Evolutionary conservation across 75 land plant genomes (phyloP), one percentile per base, ranked within the genome.

Genomic region (Selaginella tamariscina): DNA sequence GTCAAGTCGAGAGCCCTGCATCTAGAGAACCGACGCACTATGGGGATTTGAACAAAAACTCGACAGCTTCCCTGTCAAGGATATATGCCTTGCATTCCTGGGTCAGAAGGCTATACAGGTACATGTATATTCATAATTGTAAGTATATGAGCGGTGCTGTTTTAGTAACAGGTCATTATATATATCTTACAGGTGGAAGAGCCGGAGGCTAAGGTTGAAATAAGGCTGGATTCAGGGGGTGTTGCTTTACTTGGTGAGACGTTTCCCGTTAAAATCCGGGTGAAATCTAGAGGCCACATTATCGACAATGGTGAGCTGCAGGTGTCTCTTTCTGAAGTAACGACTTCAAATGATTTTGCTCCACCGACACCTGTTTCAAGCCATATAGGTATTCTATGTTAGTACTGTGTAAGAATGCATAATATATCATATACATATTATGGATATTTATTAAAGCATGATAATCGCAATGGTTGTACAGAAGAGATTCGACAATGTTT

Each of bases 1-100:
- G 92, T 80, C 81, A 84, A 80, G 89, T 88, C 65, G 99, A 91
- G 82, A 91, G 99, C 54, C 86, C 89, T 33, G 87, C 92, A 24
- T 84, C 97, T 8, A 84, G 85, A 84, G 85, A 85, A 49, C 91
- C 77, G 68, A 84, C 49, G 89, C 83, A 22, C 75, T 86, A 20
- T 95, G 99, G 99, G 86, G 79, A 26, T 91, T 82, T 77, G 97
- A 95, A 72, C 84, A 85, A 54, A 73, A 66, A 63, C 67, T 84
- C 32, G 97, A 91, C 54, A 77, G 71, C 23, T 74, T 65, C 22
- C 99, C 99, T 63, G 71, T 82, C 18, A 81, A 77, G 63, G 87
- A 95, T 71, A 76, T 75, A n/a, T 65, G 60, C 57, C 77, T 95
- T 26, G 75, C 99, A 54, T 76, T 75, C 26, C 77, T 70, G 62